Evolutionary conservation across 176 grass and related monocot genomes (phyloP), one percentile per base, ranked within the genome.

Genomic region (Ananas comosus): DNA sequence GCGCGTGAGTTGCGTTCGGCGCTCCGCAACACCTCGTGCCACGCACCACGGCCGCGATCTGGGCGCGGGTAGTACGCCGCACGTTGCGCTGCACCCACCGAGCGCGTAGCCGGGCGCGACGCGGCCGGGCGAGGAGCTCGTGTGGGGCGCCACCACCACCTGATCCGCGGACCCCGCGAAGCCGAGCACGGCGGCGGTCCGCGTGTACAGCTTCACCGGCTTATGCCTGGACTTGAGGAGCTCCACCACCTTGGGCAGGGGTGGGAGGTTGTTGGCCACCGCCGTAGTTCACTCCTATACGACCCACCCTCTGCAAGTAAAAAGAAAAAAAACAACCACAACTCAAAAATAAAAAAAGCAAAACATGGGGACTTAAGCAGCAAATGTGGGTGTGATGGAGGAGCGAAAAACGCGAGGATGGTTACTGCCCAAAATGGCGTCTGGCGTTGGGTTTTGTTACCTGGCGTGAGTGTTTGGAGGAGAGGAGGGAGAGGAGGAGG

Each of bases 1-100:
- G n/a, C n/a, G n/a, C n/a, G n/a, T n/a, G n/a, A n/a, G n/a, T n/a
- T n/a, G n/a, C n/a, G n/a, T n/a, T n/a, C n/a, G n/a, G n/a, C n/a
- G n/a, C n/a, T n/a, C n/a, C n/a, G n/a, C n/a, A n/a, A 99, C 13
- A 99, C 94, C 80, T 99, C 94, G 66, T 99, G 89, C 94, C 0
- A 99, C 94, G 22, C n/a, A 89, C 86, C 9, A 99, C 27, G 84
- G 63, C 67, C 50, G 88, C 79, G 78, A 93, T 93, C 72, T 81
- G 94, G 21, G 94, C 0, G 82, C 2, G 94, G 94, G 80, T 88
- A 75, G 82, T 86, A 99, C 0, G 74, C 74, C 0, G 89, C 94
- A 99, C 89, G 51, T 99, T 99, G 0, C 82, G 81, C 77, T 78
- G 82, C 14, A 93, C 89, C 94, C 94, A 99, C 0, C 76, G 3